Base-by-base conservation (phyloP, 2,329 filamentous ascomycete genomes). In the Phoma sp. region DNA sequence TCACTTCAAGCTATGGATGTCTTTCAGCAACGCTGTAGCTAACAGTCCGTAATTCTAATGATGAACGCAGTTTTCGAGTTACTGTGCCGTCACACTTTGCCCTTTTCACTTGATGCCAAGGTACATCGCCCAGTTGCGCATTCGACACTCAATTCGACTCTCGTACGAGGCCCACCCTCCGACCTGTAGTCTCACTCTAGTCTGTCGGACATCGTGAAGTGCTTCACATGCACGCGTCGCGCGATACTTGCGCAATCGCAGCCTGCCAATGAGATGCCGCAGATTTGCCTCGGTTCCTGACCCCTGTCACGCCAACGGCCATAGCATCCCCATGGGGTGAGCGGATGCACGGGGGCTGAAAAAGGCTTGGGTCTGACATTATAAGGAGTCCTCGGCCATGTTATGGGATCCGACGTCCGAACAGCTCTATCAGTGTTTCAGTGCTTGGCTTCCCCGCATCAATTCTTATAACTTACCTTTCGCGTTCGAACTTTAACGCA, bases 271-370 rank as follows among this genome's bases (percentile, higher is more conserved):
- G 33, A 38, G 39, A 33, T 14, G 18, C 7, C 20, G 17, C n/a
- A 2, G 28, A 37, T 54, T 36, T 33, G 51, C 51, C 45, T 54
- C 51, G 51, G 51, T 46, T 36, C 28, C 32, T n/a, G 21, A 39
- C 40, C 51, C 45, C 29, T 36, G 45, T 25, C 23, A 21, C n/a
- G 29, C 28, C 33, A 7, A 28, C 42, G 34, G 34, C 51, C 51
- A 42, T 40, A 23, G 40, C 51, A 48, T 14, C 45, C 51, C 51
- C 51, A 45, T 49, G 45, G 39, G 34, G 51, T 33, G 21, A 47
- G 37, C 32, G 33, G 43, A 47, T 14, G 25, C 20, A 32, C n/a
- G n/a, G n/a, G 17, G 18, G 39, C 51, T 28, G 43, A 43, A 17
- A 15, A 14, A 32, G 32, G n/a, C 26, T 21, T 39, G 15, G n/a